A percentile compares a stretch with the other conserved stretches of the same genome.
Conservation (phyloP, 495 filamentous ascomycete species). For the Penicillium silybi region DNA sequence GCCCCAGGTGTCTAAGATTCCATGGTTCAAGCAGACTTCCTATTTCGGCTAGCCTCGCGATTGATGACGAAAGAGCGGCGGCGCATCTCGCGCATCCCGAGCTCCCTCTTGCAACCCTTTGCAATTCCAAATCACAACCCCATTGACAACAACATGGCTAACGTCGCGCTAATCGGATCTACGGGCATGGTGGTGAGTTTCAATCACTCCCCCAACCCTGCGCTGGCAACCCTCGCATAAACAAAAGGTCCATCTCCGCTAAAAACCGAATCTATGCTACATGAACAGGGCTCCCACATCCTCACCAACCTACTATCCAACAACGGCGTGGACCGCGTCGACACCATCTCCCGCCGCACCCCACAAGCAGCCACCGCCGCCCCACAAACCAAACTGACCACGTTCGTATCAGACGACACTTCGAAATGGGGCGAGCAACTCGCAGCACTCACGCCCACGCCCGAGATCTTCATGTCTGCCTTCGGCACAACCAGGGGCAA, state of each 20-base stretch:
- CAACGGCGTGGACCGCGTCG: conserved; percentile 34
- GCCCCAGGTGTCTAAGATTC: neutral
- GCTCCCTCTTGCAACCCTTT: neutral
- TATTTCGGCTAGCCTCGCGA: neutral
- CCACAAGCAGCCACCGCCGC: conserved; percentile 27
- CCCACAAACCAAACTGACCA: conserved; percentile 39
- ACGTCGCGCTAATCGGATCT: conserved; percentile 42
- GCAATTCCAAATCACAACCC: too few relatives aligned
- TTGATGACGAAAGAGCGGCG: conserved; percentile 9
- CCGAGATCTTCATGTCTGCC: conserved; percentile 58
- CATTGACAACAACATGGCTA: conserved; percentile 29
- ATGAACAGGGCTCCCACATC: conserved; percentile 44
- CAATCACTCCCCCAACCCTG: neutral
- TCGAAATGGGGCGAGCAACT: conserved; percentile 56
- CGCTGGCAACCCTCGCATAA: neutral
- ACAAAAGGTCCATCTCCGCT: neutral
- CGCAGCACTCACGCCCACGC: conserved; percentile 49
- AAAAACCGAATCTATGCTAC: neutral
- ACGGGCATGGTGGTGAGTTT: conserved; percentile 48
- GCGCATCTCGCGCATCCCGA: neutral
- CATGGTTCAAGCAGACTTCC: neutral
- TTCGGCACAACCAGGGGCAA: conserved; percentile 63
- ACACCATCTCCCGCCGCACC: conserved; percentile 46
- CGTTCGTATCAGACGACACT: conserved; percentile 42
- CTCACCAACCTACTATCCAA: conserved; percentile 43